Percentiles rank a stretch among this genome's conserved stretches.
phyloP scores from a whole-genome alignment of 768 basidiomycete genomes.

The Pseudohyphozyma bogoriensis region DNA sequence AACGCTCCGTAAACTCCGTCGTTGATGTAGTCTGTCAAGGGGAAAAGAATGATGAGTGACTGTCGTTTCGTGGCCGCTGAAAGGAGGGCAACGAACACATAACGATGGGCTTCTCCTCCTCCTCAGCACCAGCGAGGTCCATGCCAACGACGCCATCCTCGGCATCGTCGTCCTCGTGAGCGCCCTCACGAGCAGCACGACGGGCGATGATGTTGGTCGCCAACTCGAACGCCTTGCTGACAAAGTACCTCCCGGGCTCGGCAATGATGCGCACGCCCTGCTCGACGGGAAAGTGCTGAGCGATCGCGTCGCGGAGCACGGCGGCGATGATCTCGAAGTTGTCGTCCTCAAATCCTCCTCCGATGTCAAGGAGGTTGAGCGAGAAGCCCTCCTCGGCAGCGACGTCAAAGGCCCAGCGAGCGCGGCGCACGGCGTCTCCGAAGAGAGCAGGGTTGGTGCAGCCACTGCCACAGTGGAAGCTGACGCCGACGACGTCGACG shows the following conservation, averaged over 20 bases:
- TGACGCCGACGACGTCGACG: slow-evolving; percentile 83
- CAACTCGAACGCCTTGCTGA: slow-evolving; percentile 50
- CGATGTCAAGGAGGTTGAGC: slow-evolving; percentile 80
- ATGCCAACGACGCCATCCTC: background rate
- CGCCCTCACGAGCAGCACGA: slow-evolving; percentile 46
- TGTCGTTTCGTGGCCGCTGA: background rate
- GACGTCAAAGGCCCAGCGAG: slow-evolving; percentile 77
- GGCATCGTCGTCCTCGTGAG: slow-evolving; percentile 36
- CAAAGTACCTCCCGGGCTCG: slow-evolving; percentile 91
- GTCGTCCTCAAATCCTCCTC: slow-evolving; percentile 88
- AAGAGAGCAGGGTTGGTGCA: slow-evolving; percentile 88
- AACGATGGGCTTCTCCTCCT: slow-evolving; percentile 46
- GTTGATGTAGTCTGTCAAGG: slow-evolving; percentile 81
- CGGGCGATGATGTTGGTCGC: slow-evolving; percentile 90
- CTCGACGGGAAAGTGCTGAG: slow-evolving; percentile 62
- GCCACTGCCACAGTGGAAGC: slow-evolving; percentile 96
- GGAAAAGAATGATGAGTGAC: background rate
- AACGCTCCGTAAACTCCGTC: slow-evolving; percentile 97
- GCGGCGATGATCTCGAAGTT: slow-evolving; percentile 70
- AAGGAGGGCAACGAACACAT: slow-evolving; percentile 67
- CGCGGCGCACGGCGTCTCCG: slow-evolving; percentile 74
- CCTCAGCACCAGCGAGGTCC: slow-evolving; percentile 28
- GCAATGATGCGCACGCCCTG: slow-evolving; percentile 69
- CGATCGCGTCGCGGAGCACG: slow-evolving; percentile 60
- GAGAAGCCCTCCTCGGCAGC: slow-evolving; percentile 66